Percentiles rank a stretch among this genome's conserved stretches.
Evolutionary conservation across 352 stramenopile genomes (phyloP).

Genomic region (Globisporangium takayamanum): DNA sequence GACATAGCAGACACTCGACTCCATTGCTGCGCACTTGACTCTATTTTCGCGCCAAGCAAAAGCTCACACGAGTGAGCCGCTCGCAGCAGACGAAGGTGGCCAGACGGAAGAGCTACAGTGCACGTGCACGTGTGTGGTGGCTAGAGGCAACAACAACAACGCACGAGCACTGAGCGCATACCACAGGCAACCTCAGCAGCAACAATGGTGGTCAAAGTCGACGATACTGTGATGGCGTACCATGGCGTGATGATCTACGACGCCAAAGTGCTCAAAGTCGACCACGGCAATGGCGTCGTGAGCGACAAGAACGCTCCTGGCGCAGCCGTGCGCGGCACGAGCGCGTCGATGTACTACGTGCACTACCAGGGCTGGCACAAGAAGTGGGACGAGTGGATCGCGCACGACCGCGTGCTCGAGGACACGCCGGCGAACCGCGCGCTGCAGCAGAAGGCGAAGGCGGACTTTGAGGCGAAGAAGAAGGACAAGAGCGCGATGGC

Average conservation of each 20-base stretch:
- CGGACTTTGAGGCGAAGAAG: slow-evolving; percentile 19
- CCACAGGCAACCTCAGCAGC: neutral
- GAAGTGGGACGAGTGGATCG: slow-evolving; percentile 90
- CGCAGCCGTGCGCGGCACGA: slow-evolving; percentile 10
- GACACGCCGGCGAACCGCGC: slow-evolving; percentile 48
- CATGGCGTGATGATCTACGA: slow-evolving; percentile 85
- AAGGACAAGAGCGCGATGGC: slow-evolving; percentile 35
- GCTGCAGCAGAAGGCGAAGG: slow-evolving; percentile 48
- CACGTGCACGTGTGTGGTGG: neutral
- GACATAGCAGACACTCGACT: too few species aligned
- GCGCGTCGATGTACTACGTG: slow-evolving; percentile 76
- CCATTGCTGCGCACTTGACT: too few species aligned
- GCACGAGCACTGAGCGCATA: neutral
- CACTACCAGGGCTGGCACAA: slow-evolving; percentile 90
- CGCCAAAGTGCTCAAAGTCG: slow-evolving; percentile 78
- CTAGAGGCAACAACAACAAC: neutral
- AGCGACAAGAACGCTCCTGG: slow-evolving; percentile 11
- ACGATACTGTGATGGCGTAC: slow-evolving; percentile 67
- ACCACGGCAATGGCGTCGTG: slow-evolving; percentile 58
- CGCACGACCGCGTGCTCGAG: slow-evolving; percentile 60
- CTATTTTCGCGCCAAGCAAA: neutral
- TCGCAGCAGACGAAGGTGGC: too few species aligned
- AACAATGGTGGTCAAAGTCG: slow-evolving; percentile 55
- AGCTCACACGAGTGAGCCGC: too few species aligned
- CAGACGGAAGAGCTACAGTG: neutral